Evolutionary conservation across 2,329 filamentous ascomycete genomes (phyloP).

Genomic region (Botryotinia calthae): DNA sequence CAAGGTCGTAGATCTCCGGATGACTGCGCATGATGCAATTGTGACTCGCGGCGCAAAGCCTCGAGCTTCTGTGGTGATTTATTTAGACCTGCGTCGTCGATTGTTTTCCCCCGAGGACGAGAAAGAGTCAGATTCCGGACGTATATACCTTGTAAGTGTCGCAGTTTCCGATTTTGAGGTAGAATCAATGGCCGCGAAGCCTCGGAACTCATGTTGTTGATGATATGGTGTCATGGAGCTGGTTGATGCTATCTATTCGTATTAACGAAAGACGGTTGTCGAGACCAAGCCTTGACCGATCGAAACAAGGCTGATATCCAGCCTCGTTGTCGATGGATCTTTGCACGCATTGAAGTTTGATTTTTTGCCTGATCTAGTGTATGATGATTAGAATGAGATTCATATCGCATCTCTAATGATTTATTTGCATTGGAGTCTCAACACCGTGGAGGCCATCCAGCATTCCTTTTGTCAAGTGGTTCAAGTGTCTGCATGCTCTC

Average conservation of each 20-base stretch:
- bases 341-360: background rate
- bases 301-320: background rate
- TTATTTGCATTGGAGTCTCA: background rate
- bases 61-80: constrained; percentile 62
- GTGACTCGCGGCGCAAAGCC: constrained; percentile 46
- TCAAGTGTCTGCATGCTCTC: background rate
- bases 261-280: background rate
- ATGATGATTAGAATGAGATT: background rate
- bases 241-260: background rate
- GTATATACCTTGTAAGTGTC: constrained; percentile 83
- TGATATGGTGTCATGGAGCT: constrained; percentile 14
- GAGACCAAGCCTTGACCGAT: constrained; percentile 1
- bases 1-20: constrained; percentile 48
- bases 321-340: background rate
- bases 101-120: constrained; percentile 56
- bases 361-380: background rate
- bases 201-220: constrained; percentile 36
- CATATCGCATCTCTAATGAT: background rate
- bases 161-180: constrained; percentile 78
- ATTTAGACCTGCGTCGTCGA: constrained; percentile 73
- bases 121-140: constrained; percentile 79
- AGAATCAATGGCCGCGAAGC: constrained; percentile 49
- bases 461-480: background rate
- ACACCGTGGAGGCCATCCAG: background rate
- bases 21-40: constrained; percentile 56